Percentiles rank a stretch among this genome's conserved stretches.
These are phyloP conservation scores for Penicillium sp. DNA, from an alignment of 2,329 filamentous ascomycete species.

Conservation along the genomic window DNA sequence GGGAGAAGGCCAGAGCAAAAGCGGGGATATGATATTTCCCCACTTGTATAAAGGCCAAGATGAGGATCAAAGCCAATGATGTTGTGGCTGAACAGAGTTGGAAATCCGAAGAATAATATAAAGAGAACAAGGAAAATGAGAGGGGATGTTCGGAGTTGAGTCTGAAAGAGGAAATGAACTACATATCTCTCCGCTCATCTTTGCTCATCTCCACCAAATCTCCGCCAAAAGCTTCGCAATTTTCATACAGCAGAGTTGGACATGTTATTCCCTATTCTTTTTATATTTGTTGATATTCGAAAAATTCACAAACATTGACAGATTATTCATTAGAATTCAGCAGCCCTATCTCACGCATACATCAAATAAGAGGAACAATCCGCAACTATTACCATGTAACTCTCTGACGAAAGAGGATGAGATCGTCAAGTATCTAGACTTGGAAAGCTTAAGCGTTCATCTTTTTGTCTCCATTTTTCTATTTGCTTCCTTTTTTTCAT, in stretches of 20 bases:
- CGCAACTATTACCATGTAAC: neutral
- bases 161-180: slow-evolving; percentile 2
- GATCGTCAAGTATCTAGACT: slow-evolving; percentile 1
- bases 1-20: neutral
- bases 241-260: neutral
- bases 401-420: neutral
- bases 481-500: neutral
- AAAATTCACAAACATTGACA: neutral
- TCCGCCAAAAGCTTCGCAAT: neutral
- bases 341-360: neutral
- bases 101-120: neutral
- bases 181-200: neutral
- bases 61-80: slow-evolving; percentile 1
- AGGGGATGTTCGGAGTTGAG: slow-evolving; percentile 2
- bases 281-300: neutral
- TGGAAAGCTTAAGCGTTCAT: slow-evolving; percentile 5
- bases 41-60: neutral
- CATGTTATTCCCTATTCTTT: neutral
- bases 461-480: neutral
- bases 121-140: neutral
- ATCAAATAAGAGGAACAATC: neutral
- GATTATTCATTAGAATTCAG: neutral
- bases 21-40: slow-evolving; percentile 2
- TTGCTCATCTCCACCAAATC: neutral
- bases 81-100: neutral